Evolutionary conservation across 2,329 filamentous ascomycete species (phyloP).

Genomic region (Trichoderma harzianum): DNA sequence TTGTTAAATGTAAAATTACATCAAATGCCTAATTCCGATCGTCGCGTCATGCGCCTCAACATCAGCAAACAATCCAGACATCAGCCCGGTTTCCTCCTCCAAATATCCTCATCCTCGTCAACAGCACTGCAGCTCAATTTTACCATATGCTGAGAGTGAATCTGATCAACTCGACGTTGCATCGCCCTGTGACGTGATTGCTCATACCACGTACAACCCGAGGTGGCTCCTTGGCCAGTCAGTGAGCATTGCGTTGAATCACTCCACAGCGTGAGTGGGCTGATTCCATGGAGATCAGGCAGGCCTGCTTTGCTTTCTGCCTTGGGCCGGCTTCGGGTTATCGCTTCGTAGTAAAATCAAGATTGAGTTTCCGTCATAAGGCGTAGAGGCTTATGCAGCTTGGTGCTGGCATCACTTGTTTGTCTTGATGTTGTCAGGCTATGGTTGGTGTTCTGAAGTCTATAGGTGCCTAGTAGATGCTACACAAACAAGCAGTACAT

Average conservation of each 20-base stretch:
- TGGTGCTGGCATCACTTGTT: not conserved
- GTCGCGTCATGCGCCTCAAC: not conserved
- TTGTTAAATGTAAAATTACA: not conserved
- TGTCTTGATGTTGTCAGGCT: not conserved
- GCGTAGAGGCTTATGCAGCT: not conserved
- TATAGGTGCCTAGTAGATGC: not conserved
- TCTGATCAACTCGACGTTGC: not conserved
- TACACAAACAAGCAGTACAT: not conserved
- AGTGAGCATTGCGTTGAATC: not conserved
- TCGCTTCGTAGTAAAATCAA: not conserved
- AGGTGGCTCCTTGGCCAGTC: not conserved
- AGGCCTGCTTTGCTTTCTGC: slow-evolving; percentile 2
- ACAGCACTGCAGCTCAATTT: not conserved
- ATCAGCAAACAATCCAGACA: not conserved
- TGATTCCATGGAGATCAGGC: slow-evolving; percentile 14
- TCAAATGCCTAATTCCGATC: not conserved
- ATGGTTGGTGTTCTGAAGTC: not conserved
- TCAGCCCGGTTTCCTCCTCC: not conserved
- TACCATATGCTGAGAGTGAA: not conserved
- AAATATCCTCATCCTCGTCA: not conserved
- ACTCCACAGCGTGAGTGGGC: slow-evolving; percentile 14
- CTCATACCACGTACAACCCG: slow-evolving; percentile 15
- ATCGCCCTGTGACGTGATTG: slow-evolving; percentile 14
- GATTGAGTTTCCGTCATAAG: not conserved
- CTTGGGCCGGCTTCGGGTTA: not conserved